Evolutionary conservation across 495 filamentous ascomycete genomes (phyloP).

Genomic region (Clohesyomyces aquaticus): DNA sequence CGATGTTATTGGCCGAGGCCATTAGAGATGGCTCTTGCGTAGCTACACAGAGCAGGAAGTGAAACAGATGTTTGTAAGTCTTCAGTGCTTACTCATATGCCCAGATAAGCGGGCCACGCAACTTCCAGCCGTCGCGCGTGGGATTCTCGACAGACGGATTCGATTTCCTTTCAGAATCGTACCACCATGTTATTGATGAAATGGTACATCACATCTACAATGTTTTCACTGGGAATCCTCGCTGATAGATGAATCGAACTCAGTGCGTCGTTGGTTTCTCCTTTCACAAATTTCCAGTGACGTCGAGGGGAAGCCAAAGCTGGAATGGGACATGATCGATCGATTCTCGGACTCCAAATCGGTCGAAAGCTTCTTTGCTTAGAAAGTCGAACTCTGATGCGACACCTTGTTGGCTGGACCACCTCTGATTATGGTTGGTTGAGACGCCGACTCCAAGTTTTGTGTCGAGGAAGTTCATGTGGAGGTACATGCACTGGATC

Average conservation of each 20-base stretch:
- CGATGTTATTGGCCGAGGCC: no score
- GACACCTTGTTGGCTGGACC: background rate
- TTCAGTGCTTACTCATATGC: no score
- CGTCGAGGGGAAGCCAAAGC: slow-evolving; percentile 54
- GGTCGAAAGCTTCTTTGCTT: slow-evolving; percentile 48
- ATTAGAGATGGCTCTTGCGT: no score
- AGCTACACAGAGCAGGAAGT: no score
- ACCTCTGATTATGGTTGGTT: slow-evolving; percentile 18
- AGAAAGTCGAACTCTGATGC: slow-evolving; percentile 57
- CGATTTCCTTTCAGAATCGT: slow-evolving; percentile 52
- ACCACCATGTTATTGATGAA: slow-evolving; percentile 60
- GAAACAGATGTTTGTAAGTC: no score
- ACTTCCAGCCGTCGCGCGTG: no score
- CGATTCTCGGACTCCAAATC: slow-evolving; percentile 45
- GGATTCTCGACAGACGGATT: no score
- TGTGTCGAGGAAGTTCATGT: slow-evolving; percentile 47
- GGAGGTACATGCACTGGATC: slow-evolving; percentile 57
- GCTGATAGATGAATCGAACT: slow-evolving; percentile 33
- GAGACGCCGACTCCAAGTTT: slow-evolving; percentile 55
- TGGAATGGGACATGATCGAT: slow-evolving; percentile 50
- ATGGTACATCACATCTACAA: slow-evolving; percentile 49
- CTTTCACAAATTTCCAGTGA: slow-evolving; percentile 51
- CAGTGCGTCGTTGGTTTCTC: slow-evolving; percentile 35
- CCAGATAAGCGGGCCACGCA: no score
- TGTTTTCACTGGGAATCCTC: slow-evolving; percentile 20